Evolutionary conservation across 257 asterid species (phyloP).

Genomic region (Primulina eburnea): DNA sequence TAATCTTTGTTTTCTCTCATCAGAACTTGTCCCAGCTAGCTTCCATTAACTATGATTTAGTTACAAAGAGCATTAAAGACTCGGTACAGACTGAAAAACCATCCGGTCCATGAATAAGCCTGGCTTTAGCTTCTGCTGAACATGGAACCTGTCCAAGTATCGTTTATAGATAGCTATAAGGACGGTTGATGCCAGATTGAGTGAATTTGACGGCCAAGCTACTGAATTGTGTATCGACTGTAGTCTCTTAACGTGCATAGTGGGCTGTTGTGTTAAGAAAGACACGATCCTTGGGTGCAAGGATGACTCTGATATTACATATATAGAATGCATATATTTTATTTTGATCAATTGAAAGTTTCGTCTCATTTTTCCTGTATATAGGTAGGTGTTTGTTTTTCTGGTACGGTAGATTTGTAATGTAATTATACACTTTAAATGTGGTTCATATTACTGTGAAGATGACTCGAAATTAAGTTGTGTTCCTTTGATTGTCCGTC

Average conservation of each 20-base stretch:
- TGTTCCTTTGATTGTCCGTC: too few species aligned
- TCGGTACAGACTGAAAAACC: not conserved
- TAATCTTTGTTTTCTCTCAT: not conserved
- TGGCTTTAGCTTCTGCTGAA: not conserved
- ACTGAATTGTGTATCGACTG: too few species aligned
- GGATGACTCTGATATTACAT: not conserved
- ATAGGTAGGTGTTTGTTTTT: too few species aligned
- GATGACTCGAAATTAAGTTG: not conserved
- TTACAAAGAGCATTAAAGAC: not conserved
- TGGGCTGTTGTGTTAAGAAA: too few species aligned
- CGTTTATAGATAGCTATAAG: not conserved
- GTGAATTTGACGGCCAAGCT: not conserved
- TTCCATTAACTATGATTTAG: not conserved
- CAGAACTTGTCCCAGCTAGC: not conserved
- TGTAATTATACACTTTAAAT: not conserved
- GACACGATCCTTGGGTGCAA: too few species aligned
- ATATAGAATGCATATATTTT: not conserved
- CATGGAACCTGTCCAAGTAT: not conserved
- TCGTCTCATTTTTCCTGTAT: not conserved
- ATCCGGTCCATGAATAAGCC: not conserved
- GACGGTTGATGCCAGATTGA: not conserved
- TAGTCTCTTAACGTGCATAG: not conserved
- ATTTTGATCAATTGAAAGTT: too few species aligned
- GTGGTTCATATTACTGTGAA: not conserved
- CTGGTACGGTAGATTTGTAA: not conserved